These are phyloP conservation scores for Candida labiduridarum DNA, from an alignment of 1,139 yeast genomes.

Conservation along the genomic window DNA sequence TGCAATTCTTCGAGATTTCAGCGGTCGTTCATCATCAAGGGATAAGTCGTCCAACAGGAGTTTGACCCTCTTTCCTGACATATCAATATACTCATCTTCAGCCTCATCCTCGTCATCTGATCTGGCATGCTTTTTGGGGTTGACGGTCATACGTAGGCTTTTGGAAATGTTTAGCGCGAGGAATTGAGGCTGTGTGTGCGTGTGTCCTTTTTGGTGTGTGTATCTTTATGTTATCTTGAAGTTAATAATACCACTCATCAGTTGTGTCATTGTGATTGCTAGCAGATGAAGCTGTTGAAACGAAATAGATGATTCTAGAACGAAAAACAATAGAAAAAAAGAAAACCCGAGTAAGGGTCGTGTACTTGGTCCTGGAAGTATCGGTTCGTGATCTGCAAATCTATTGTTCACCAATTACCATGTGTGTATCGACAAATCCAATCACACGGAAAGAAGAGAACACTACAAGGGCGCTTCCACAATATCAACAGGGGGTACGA, in stretches of 20 bases:
- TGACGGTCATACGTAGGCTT: not conserved
- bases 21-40: conserved; percentile 8
- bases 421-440: too few relatives aligned
- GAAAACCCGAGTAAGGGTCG: not conserved
- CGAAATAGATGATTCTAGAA: conserved; percentile 1
- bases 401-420: too few relatives aligned
- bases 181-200: not conserved
- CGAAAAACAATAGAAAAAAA: not conserved
- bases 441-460: too few relatives aligned
- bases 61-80: conserved; percentile 16
- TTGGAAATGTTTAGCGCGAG: not conserved
- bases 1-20: conserved; percentile 1
- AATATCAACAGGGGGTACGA: too few relatives aligned
- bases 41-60: conserved; percentile 16
- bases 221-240: not conserved
- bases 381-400: too few relatives aligned
- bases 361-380: not conserved
- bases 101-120: conserved; percentile 14
- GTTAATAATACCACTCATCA: too few relatives aligned
- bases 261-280: not conserved
- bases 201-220: not conserved
- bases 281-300: not conserved
- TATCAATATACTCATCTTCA: conserved; percentile 10
- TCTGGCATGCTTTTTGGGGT: conserved; percentile 9
- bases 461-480: too few relatives aligned